Conservation (phyloP, 352 stramenopile genomes). For the Lagenidium giganteum region DNA sequence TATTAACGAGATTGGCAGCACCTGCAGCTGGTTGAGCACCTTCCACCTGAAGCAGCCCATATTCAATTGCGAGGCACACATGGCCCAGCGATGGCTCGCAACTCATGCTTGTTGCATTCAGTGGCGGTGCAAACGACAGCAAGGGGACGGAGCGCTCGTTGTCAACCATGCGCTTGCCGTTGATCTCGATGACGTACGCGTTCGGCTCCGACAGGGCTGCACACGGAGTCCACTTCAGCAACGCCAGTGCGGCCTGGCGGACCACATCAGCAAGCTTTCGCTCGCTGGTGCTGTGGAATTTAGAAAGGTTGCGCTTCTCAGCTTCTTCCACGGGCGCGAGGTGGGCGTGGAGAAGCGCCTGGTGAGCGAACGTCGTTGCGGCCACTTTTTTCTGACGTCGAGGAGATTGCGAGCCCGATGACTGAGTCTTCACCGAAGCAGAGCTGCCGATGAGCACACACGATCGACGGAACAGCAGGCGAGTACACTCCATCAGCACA, state of each 20-base stretch:
- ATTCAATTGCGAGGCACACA: conserved; percentile 60
- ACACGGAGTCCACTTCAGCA: conserved; percentile 64
- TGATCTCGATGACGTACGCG: conserved; percentile 34
- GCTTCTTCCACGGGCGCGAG: conserved; percentile 25
- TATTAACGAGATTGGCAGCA: conserved; percentile 35
- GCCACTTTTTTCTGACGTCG: conserved; percentile 27
- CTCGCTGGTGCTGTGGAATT: conserved; percentile 47
- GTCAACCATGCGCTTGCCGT: conserved; percentile 43
- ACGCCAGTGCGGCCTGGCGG: conserved; percentile 29
- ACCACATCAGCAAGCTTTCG: conserved; percentile 37
- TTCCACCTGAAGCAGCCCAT: conserved; percentile 39
- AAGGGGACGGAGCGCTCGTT: conserved; percentile 56
- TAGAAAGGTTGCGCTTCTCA: conserved; percentile 29
- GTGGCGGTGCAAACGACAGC: conserved; percentile 31
- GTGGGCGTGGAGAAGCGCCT: conserved; percentile 60
- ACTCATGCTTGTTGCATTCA: conserved; percentile 40
- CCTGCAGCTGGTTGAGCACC: background rate
- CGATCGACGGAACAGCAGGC: conserved; percentile 37
- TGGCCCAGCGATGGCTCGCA: conserved; percentile 48
- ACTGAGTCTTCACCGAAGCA: conserved; percentile 20
- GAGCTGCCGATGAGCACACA: conserved; percentile 55
- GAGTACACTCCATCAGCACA: conserved; percentile 64
- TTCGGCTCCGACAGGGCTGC: conserved; percentile 23
- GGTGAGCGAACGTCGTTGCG: conserved; percentile 41
- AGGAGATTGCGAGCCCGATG: conserved; percentile 26